These are phyloP conservation scores for Linnemannia exigua DNA, from an alignment of 192 early-diverging fungal genomes.

Conservation along the genomic window DNA sequence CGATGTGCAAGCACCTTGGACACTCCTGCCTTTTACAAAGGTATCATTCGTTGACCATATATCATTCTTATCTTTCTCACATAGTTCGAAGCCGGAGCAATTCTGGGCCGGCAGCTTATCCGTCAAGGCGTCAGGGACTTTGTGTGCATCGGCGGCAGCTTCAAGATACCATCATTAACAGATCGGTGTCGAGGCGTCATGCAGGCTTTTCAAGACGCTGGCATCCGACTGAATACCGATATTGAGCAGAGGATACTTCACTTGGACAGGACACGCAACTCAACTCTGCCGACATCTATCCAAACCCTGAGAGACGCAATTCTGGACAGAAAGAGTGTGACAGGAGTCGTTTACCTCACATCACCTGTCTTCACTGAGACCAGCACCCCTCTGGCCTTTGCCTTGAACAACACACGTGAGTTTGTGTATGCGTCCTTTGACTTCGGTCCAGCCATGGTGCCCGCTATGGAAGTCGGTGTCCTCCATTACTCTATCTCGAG, in stretches of 20 bases:
- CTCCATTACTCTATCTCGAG: constrained; percentile 23
- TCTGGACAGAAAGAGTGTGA: neutral
- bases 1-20: neutral
- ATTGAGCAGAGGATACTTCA: constrained; percentile 6
- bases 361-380: neutral
- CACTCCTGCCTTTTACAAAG: neutral
- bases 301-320: neutral
- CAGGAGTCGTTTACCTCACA: constrained; percentile 23
- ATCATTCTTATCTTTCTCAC: neutral
- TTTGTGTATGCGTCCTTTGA: constrained; percentile 26
- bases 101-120: constrained; percentile 14
- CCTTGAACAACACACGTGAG: constrained; percentile 5
- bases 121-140: constrained; percentile 14
- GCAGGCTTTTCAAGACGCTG: constrained; percentile 10
- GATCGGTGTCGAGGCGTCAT: constrained; percentile 21
- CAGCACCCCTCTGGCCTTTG: neutral
- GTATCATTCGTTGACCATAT: neutral
- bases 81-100: constrained; percentile 11
- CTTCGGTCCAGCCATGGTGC: neutral
- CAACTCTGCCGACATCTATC: neutral
- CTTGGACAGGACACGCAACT: constrained; percentile 9
- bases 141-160: constrained; percentile 6
- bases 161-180: constrained; percentile 7
- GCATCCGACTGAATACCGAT: neutral
- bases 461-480: neutral